A percentile compares a stretch with the other conserved stretches of the same genome.
phyloP scores from a whole-genome alignment of 2,329 filamentous ascomycete species.

The Blastomyces emzantsi region DNA sequence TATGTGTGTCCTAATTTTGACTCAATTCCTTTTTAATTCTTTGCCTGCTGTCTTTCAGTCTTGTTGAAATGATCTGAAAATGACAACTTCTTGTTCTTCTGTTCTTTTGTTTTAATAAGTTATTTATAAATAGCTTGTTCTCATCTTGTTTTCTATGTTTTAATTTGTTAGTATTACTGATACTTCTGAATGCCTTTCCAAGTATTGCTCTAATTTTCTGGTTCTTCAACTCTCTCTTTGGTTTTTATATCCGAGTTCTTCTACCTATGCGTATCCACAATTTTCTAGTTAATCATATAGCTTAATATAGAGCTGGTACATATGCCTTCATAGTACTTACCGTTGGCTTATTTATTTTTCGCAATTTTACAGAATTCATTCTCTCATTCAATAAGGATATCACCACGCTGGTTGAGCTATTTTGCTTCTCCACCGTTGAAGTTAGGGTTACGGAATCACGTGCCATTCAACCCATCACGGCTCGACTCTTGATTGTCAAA shows the following conservation, averaged over 20 bases:
- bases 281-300: too few species aligned
- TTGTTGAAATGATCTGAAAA: neutral
- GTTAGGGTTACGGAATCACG: neutral
- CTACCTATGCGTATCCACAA: too few species aligned
- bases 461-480: neutral
- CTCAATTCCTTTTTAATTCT: neutral
- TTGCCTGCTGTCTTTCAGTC: neutral
- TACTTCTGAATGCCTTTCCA: neutral
- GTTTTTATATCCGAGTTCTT: too few species aligned
- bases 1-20: neutral
- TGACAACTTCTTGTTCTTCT: neutral
- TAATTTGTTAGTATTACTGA: constrained; percentile 1
- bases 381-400: too few species aligned
- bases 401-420: too few species aligned
- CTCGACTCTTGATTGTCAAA: neutral
- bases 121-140: neutral
- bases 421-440: neutral
- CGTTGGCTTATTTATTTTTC: too few species aligned
- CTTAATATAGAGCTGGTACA: too few species aligned
- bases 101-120: neutral
- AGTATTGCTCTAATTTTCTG: too few species aligned
- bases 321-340: too few species aligned
- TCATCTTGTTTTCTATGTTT: neutral
- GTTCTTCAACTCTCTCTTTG: too few species aligned
- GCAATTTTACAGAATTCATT: too few species aligned